These are phyloP conservation scores for Solanum corneliomulleri DNA, from an alignment of 257 asterid genomes.

Conservation along the genomic window DNA sequence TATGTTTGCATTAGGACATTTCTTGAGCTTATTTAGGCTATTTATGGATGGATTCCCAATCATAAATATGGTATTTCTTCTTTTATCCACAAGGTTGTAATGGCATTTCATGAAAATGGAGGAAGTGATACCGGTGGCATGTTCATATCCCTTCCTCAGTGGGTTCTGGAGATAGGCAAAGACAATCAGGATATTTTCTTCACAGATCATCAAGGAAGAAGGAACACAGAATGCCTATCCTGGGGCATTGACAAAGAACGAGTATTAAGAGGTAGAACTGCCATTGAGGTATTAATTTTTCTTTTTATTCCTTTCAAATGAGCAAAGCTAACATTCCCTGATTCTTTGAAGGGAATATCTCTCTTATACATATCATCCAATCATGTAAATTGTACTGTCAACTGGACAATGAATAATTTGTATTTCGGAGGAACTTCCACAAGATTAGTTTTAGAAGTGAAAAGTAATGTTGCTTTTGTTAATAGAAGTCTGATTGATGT, in stretches of 20 bases:
- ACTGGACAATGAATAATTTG: not conserved
- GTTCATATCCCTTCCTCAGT: constrained; percentile 57
- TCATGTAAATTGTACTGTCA: not conserved
- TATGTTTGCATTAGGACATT: not conserved
- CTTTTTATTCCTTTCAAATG: not conserved
- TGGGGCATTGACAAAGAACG: constrained; percentile 76
- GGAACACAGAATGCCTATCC: constrained; percentile 67
- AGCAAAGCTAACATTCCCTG: not conserved
- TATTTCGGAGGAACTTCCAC: not conserved
- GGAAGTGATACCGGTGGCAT: constrained; percentile 52
- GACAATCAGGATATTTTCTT: constrained; percentile 67
- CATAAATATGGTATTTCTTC: not conserved
- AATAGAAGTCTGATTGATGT: not conserved
- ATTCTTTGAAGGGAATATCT: not conserved
- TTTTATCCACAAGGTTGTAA: constrained; percentile 38
- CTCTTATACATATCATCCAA: not conserved
- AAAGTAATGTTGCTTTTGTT: not conserved
- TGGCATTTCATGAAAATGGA: constrained; percentile 67
- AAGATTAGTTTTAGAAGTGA: not conserved
- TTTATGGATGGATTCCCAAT: not conserved
- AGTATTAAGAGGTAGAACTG: constrained; percentile 65
- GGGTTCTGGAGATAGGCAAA: constrained; percentile 75
- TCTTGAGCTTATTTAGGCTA: not conserved
- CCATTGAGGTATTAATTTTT: constrained; percentile 44
- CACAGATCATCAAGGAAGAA: constrained; percentile 73